These are phyloP conservation scores for Paecilomyces variotii DNA, from an alignment of 2,329 filamentous ascomycete genomes.

Conservation along the genomic window DNA sequence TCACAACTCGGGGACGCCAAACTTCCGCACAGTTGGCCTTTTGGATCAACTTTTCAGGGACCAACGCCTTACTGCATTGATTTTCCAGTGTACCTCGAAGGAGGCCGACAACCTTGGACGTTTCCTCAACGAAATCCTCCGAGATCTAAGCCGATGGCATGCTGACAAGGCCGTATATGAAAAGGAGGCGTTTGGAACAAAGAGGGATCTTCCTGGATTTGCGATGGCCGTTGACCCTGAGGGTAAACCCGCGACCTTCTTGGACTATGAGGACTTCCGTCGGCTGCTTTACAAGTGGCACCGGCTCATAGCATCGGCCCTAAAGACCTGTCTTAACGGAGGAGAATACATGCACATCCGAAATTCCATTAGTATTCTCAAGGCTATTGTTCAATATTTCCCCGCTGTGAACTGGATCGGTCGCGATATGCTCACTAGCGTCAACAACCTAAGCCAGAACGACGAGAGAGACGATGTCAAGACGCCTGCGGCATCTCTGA, in stretches of 20 bases:
- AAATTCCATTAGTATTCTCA: conserved; percentile 86
- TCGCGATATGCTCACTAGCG: conserved; percentile 32
- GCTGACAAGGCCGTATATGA: conserved; percentile 67
- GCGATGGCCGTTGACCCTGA: conserved; percentile 63
- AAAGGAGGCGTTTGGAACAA: conserved; percentile 65
- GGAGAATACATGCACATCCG: conserved; percentile 96
- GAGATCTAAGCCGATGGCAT: conserved; percentile 80
- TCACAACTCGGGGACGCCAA: conserved; percentile 73
- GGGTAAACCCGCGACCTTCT: conserved; percentile 60
- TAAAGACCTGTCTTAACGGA: conserved; percentile 73
- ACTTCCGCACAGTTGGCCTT: conserved; percentile 78
- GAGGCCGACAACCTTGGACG: conserved; percentile 91
- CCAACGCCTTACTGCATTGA: conserved; percentile 69
- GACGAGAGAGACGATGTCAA: conserved; percentile 43
- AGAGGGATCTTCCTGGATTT: conserved; percentile 66
- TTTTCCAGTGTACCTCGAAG: conserved; percentile 81
- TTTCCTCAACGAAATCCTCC: conserved; percentile 74
- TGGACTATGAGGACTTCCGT: conserved; percentile 81
- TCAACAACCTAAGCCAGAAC: conserved; percentile 36
- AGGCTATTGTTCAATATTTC: conserved; percentile 71
- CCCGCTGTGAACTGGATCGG: conserved; percentile 88
- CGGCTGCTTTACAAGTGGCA: conserved; percentile 87
- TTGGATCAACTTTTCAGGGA: conserved; percentile 78
- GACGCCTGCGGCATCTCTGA: conserved; percentile 42
- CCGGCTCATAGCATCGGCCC: conserved; percentile 65